These are phyloP conservation scores for Wickerhamiella sorbophila DNA, from an alignment of 805 yeast species.

Conservation along the genomic window DNA sequence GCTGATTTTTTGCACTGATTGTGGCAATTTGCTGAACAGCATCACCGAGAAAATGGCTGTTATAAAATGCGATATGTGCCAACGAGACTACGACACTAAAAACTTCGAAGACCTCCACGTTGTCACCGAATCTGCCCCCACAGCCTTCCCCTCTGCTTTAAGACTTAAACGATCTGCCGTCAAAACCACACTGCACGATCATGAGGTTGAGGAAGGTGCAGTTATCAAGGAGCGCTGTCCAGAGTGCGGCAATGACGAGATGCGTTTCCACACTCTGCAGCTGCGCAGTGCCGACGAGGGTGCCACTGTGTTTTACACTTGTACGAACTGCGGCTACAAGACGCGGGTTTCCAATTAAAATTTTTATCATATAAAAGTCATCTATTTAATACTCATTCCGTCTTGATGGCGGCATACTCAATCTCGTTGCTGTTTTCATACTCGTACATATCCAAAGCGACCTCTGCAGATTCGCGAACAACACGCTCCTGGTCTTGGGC, in stretches of 20 bases:
- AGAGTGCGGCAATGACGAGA: conserved; percentile 95
- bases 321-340: conserved; percentile 83
- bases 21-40: conserved; percentile 81
- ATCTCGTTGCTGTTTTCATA: conserved; percentile 75
- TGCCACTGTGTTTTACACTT: conserved; percentile 93
- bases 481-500: conserved; percentile 73
- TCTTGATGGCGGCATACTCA: conserved; percentile 44
- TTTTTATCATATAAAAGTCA: not conserved
- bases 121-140: conserved; percentile 73
- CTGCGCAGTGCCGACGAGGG: conserved; percentile 98
- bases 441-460: conserved; percentile 96
- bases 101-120: conserved; percentile 70
- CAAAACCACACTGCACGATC: conserved; percentile 61
- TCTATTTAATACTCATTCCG: not conserved
- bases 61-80: conserved; percentile 45
- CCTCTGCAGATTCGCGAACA: conserved; percentile 92
- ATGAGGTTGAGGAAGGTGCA: conserved; percentile 87
- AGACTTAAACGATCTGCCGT: conserved; percentile 77
- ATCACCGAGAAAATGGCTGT: conserved; percentile 33
- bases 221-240: conserved; percentile 96
- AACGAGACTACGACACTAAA: conserved; percentile 29
- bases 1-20: conserved; percentile 79
- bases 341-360: conserved; percentile 79
- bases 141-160: conserved; percentile 83
- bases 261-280: conserved; percentile 95